Conservation (phyloP, 371 early-diverging fungal genomes). For the Saksenaea vasiformis region DNA sequence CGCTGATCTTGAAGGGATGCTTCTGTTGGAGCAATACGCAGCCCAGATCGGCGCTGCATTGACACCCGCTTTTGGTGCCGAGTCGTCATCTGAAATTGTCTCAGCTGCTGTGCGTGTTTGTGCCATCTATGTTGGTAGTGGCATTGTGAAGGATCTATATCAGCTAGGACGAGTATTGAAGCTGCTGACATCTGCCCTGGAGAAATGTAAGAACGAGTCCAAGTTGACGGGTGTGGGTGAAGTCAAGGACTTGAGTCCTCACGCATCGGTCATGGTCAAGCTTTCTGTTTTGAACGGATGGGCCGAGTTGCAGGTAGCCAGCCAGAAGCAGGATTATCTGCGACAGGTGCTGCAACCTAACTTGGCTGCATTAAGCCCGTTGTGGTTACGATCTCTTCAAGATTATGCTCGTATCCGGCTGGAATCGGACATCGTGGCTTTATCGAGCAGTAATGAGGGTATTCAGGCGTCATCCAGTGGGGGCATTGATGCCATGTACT, state of each 20-base stretch:
- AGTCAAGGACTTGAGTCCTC: conserved; percentile 60
- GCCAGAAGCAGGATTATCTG: conserved; percentile 60
- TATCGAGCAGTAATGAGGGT: conserved; percentile 44
- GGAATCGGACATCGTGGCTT: conserved; percentile 55
- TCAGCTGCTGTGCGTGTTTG: conserved; percentile 83
- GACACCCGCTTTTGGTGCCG: conserved; percentile 82
- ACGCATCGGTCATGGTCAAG: conserved; percentile 81
- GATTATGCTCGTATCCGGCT: conserved; percentile 62
- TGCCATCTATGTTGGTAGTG: conserved; percentile 83
- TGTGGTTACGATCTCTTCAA: conserved; percentile 60
- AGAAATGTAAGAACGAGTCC: conserved; percentile 67
- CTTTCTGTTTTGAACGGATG: conserved; percentile 80
- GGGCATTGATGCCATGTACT: conserved; percentile 54
- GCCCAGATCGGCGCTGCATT: conserved; percentile 89
- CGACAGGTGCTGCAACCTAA: conserved; percentile 68
- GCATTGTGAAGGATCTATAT: conserved; percentile 78
- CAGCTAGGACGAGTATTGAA: conserved; percentile 76
- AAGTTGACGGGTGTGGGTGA: conserved; percentile 59
- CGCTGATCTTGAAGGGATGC: conserved; percentile 81
- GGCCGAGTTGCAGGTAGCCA: conserved; percentile 77
- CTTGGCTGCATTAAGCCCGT: conserved; percentile 53
- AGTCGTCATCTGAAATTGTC: conserved; percentile 77
- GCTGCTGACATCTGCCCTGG: conserved; percentile 70
- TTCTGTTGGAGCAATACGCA: conserved; percentile 86
- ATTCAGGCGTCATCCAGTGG: conserved; percentile 45